phyloP scores from a whole-genome alignment of 257 asterid genomes.

The Petunia axillaris region DNA sequence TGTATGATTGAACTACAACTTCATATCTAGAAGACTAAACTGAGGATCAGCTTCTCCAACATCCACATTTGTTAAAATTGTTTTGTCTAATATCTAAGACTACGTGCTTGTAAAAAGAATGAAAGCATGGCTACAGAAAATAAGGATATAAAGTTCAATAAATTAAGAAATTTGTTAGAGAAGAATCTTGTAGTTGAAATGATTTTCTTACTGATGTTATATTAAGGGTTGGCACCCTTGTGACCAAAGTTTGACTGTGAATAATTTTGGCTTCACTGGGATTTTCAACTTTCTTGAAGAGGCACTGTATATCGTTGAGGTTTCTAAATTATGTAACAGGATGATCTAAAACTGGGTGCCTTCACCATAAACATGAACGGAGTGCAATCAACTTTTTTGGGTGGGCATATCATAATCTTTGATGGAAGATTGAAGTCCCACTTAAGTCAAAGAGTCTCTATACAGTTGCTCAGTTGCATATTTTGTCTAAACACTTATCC shows the following conservation, averaged over 20 bases:
- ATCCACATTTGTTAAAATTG: constrained; percentile 1
- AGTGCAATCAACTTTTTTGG: neutral
- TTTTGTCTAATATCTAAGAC: neutral
- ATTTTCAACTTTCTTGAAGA: neutral
- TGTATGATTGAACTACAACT: neutral
- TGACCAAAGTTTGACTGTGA: neutral
- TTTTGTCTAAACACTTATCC: neutral
- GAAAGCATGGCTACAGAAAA: neutral
- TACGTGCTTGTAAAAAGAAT: neutral
- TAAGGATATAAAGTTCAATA: constrained; percentile 11
- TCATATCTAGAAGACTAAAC: neutral
- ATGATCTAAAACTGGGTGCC: constrained; percentile 11
- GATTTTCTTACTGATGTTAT: neutral
- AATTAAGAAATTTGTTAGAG: neutral
- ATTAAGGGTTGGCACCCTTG: neutral
- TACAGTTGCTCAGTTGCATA: neutral
- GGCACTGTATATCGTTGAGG: neutral
- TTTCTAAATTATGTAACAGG: too few relatives aligned
- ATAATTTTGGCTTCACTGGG: neutral
- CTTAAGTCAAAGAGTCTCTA: constrained; percentile 5
- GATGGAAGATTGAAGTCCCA: constrained; percentile 1
- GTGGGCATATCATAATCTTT: neutral
- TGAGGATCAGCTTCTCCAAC: constrained; percentile 13
- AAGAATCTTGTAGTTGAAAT: neutral
- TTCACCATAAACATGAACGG: neutral